Base-by-base conservation (phyloP, 2,329 filamentous ascomycete genomes). In the Teratosphaeria viscida region DNA sequence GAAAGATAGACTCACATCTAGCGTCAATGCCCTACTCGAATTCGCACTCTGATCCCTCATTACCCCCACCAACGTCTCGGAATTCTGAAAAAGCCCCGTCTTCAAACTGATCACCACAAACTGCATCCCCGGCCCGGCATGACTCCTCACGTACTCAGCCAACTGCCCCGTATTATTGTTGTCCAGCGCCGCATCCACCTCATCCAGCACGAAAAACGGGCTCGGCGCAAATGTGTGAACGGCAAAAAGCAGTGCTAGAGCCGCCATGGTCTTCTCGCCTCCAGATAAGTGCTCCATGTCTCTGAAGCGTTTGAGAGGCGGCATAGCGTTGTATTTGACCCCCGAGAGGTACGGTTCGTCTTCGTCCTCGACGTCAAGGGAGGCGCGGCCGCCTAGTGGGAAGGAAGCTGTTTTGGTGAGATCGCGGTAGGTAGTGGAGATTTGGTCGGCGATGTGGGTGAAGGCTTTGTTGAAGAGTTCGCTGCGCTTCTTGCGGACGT, bases 271-370 rank as follows among this genome's bases (percentile, higher is more conserved):
- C 81, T 99, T 99, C 77, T 99, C 94, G 59, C 94, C 94, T 68
- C 94, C 94, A 1, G 90, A 96, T 10, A 99, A 79, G 72, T 96
- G 94, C 74, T 99, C 94, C 94, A 99, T 99, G 74, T 99, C 95
- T 68, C 94, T 85, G 83, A 99, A 99, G 54, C 94, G 90, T 78
- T 99, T 99, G 63, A 96, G 84, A 1, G 94, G 94, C 23, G 94
- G 94, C 92, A 97, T 99, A 63, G 94, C 95, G 72, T 97, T 92
- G 76, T 99, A 99, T 72, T 96, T 96, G 76, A 99, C 91, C 35
- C 94, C 94, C 49, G 89, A 90, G 3, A 96, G 83, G 73, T 97
- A 99, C 0, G 94, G 94, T 70, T 95, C 92, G 64, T 96, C 91
- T 49, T 59, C 89, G 73, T 99, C 92, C 72, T 96, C 92, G 73